Evolutionary conservation across 2,329 filamentous ascomycete genomes (phyloP), one percentile per base, ranked within the genome.

Genomic region (Phialemoniopsis sp.): DNA sequence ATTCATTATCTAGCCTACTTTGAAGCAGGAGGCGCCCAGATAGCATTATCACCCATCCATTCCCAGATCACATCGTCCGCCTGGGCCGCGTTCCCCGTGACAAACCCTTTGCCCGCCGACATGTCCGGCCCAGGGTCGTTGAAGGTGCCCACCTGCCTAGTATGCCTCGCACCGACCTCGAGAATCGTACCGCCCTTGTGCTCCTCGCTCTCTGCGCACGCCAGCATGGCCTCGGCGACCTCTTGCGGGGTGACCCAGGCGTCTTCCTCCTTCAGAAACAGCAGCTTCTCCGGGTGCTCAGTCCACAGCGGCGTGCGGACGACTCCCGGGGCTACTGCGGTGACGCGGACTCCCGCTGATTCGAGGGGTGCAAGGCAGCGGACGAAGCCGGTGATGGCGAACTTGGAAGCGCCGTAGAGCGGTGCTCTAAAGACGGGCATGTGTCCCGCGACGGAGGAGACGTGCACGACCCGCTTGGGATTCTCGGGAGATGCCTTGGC

Each of bases 221-320:
- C 46, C 13, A 72, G 42, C 69, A 73, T 73, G 0, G 59, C 66
- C 28, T 60, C 46, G 3, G 70, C 69, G 0, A 71, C 66, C 32
- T 64, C 63, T 2, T 63, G 46, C 0, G 68, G 62, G 0, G 61
- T 64, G 1, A 68, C 60, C 66, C 67, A 72, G 0, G 42, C 53
- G 39, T 68, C 65, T 17, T 50, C 42, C 4, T 40, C 42, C 18
- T 67, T 54, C 1, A 72, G 43, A 29, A 57, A 56, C 13, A 50
- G 48, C 14, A 69, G 42, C 45, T 70, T 72, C 45, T 72, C 67
- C 0, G 65, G 62, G 29, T 68, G 44, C 2, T 72, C 68, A 0
- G 53, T 62, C 66, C 68, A 70, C 4, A 73, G 43, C 3, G 70
- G 70, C 2, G 70, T 73, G 8, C 55, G 49, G 1, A 72, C 63